These are phyloP conservation scores for Flammula alnicola DNA, from an alignment of 1,284 basidiomycete species.

Conservation along the genomic window DNA sequence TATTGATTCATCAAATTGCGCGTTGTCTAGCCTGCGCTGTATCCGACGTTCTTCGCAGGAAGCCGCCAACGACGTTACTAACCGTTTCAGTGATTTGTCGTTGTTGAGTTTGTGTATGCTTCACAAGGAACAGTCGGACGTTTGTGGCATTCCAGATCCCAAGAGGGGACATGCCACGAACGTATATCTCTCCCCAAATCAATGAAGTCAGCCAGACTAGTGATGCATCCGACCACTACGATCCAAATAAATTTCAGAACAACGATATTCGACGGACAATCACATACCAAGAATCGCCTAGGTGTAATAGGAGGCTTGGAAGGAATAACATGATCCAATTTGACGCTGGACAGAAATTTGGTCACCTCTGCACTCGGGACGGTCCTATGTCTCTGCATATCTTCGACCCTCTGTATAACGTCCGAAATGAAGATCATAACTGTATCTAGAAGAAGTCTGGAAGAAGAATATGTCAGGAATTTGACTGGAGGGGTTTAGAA, in stretches of 20 bases:
- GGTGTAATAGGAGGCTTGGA: slow-evolving; percentile 65
- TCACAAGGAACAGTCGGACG: slow-evolving; percentile 87
- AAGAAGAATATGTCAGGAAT: slow-evolving; percentile 9
- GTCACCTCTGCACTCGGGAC: slow-evolving; percentile 68
- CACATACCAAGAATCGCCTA: slow-evolving; percentile 72
- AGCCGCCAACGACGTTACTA: slow-evolving; percentile 74
- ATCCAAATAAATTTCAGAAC: neutral
- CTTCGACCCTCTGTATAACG: slow-evolving; percentile 85
- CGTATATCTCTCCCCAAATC: slow-evolving; percentile 93
- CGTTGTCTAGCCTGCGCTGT: slow-evolving; percentile 30
- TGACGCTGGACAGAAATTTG: slow-evolving; percentile 71
- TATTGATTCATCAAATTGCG: slow-evolving; percentile 3
- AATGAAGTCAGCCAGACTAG: slow-evolving; percentile 88
- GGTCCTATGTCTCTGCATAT: slow-evolving; percentile 69
- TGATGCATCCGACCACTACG: slow-evolving; percentile 87
- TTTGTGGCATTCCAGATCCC: slow-evolving; percentile 89
- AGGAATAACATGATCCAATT: slow-evolving; percentile 72
- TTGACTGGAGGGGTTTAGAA: neutral
- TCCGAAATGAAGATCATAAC: slow-evolving; percentile 87
- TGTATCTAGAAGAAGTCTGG: slow-evolving; percentile 81
- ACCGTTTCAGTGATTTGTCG: slow-evolving; percentile 78
- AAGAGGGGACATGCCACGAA: slow-evolving; percentile 82
- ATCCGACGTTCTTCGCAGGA: slow-evolving; percentile 50
- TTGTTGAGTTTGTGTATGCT: slow-evolving; percentile 73
- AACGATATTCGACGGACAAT: slow-evolving; percentile 12